phyloP scores from a whole-genome alignment of 176 grass and related monocot genomes.

The Alopecurus myosuroides region DNA sequence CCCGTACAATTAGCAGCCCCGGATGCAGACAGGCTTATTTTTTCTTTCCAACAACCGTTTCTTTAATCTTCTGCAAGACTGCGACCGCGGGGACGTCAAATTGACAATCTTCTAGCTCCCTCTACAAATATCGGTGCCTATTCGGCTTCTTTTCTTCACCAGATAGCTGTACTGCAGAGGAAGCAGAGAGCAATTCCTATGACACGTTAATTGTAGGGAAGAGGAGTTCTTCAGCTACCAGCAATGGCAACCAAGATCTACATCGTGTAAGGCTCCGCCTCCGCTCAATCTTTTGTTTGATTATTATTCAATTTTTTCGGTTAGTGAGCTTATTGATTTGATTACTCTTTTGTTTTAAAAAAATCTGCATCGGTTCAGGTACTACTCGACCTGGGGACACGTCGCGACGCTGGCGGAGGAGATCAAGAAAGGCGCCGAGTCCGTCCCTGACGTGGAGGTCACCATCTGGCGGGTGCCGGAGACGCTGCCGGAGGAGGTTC shows the following conservation, averaged over 20 bases:
- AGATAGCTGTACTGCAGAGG: not conserved
- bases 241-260: conserved; percentile 49
- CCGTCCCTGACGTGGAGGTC: conserved; percentile 21
- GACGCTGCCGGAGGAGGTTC: conserved; percentile 39
- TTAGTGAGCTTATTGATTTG: not conserved
- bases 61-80: not conserved
- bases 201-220: not conserved
- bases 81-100: not conserved
- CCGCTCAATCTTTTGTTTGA: not conserved
- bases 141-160: not conserved
- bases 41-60: not conserved
- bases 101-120: not conserved
- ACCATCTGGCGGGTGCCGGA: conserved; percentile 33
- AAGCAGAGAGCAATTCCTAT: not conserved
- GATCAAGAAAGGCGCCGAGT: conserved; percentile 22
- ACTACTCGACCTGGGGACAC: conserved; percentile 31
- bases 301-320: not conserved
- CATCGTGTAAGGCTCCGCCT: conserved; percentile 43
- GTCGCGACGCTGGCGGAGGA: conserved; percentile 29
- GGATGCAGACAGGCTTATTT: not conserved
- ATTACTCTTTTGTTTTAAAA: not conserved
- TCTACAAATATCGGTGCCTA: not conserved
- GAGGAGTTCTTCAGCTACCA: not conserved
- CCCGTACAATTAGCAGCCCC: not conserved
- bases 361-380: conserved; percentile 11